Evolutionary conservation across 2,329 filamentous ascomycete species (phyloP).

Genomic region (Plectosphaerella cucumerina): DNA sequence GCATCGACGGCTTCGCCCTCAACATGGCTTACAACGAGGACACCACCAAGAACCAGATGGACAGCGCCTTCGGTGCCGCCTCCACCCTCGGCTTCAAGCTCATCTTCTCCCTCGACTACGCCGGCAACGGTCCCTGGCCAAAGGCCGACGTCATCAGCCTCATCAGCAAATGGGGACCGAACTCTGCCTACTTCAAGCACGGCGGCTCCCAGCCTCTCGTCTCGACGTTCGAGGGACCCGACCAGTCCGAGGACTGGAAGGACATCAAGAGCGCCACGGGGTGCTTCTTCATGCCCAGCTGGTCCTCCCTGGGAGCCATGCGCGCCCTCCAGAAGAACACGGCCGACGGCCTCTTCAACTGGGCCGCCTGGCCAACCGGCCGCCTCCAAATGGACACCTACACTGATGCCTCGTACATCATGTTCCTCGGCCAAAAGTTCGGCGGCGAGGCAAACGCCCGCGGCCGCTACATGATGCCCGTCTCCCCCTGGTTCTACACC

Average conservation of each 20-base stretch:
- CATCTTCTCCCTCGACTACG: slow-evolving; percentile 39
- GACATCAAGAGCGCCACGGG: slow-evolving; percentile 32
- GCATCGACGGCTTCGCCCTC: slow-evolving; percentile 11
- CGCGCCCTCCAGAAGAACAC: slow-evolving; percentile 11
- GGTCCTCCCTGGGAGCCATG: slow-evolving; percentile 29
- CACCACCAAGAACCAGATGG: background rate
- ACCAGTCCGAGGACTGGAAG: slow-evolving; percentile 35
- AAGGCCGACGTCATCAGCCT: slow-evolving; percentile 8
- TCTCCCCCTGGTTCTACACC: slow-evolving; percentile 42
- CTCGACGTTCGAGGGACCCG: slow-evolving; percentile 39
- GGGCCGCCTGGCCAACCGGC: slow-evolving; percentile 31
- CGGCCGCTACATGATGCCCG: slow-evolving; percentile 40
- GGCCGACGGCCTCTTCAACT: slow-evolving; percentile 30
- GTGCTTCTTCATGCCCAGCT: slow-evolving; percentile 42
- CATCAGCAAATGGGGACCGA: slow-evolving; percentile 3
- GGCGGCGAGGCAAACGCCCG: no score
- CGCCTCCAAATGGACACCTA: slow-evolving; percentile 9
- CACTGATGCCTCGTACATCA: slow-evolving; percentile 14
- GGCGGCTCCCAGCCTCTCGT: slow-evolving; percentile 26
- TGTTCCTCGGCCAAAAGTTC: slow-evolving; percentile 20
- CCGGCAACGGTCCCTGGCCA: slow-evolving; percentile 23
- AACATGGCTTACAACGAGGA: slow-evolving; percentile 7
- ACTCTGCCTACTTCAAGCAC: slow-evolving; percentile 15
- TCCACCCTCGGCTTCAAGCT: slow-evolving; percentile 20
- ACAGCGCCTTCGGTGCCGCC: slow-evolving; percentile 5